Evolutionary conservation across 2,329 filamentous ascomycete species (phyloP), one percentile per base, ranked within the genome.

Genomic region (Lizonia empirigonia): DNA sequence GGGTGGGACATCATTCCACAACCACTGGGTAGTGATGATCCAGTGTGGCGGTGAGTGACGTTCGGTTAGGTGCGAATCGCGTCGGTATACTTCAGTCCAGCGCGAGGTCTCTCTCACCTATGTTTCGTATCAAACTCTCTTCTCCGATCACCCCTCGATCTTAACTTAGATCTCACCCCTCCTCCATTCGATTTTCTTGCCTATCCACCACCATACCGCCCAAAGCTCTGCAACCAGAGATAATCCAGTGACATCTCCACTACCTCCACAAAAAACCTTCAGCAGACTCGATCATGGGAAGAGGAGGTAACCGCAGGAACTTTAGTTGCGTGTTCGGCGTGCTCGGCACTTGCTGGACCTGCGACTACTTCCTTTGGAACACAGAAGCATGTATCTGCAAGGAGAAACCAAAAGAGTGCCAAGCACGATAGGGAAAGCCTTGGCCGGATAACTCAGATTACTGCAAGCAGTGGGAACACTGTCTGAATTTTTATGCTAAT

Each of bases 1-100:
- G 78, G 80, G 0, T 84, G 79, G 77, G 75, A 81, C 33, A 52
- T 71, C 4, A 82, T 82, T 80, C 79, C 80, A 2, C 78, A 77
- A 56, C 73, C 73, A 0, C 53, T 82, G 38, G 80, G 80, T 0
- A 77, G 73, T 24, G 80, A 81, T 53, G 58, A 73, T 27, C 65
- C 79, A 27, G 64, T 63, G 23, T 81, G 79, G 74, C 39, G 60
- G 4, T 50, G 41, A 38, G 12, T n/a, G n/a, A n/a, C 2, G 10
- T 5, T n/a, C 4, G 4, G 7, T 15, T 10, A 15, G 15, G n/a
- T 23, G 27, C 27, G 5, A 7, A 30, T 13, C 1, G 27, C 13
- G 13, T 30, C 15, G 6, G 13, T 30, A 30, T 15, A 8, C 13
- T 4, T 7, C 5, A 30, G 27, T 30, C 27, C 5, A 15, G n/a